phyloP scores from a whole-genome alignment of 345 rosid species.

The Raphanus sativus region DNA sequence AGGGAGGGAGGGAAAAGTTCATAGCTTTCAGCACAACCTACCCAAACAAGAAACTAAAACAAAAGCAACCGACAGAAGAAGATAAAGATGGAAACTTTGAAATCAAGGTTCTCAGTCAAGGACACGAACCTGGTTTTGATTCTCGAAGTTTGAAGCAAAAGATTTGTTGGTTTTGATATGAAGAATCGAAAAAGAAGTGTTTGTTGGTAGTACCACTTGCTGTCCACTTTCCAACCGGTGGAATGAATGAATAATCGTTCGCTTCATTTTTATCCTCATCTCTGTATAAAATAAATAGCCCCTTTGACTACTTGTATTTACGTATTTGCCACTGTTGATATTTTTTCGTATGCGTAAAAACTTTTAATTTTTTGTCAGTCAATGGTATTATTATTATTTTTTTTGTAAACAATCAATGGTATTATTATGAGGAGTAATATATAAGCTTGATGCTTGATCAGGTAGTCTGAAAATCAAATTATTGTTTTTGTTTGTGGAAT shows the following conservation, averaged over 20 bases:
- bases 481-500: too few relatives aligned
- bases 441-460: too few relatives aligned
- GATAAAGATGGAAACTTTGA: constrained; percentile 13
- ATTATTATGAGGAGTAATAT: not conserved
- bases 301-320: constrained; percentile 20
- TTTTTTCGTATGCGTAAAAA: constrained; percentile 12
- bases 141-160: not conserved
- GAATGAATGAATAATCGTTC: constrained; percentile 15
- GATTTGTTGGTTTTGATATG: not conserved
- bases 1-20: not conserved
- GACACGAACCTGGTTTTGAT: constrained; percentile 17
- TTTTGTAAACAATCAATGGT: not conserved
- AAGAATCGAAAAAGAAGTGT: constrained; percentile 32
- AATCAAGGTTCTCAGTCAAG: constrained; percentile 13
- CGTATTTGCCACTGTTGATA: constrained; percentile 32
- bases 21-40: not conserved
- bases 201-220: constrained; percentile 36
- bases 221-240: constrained; percentile 31
- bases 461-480: too few relatives aligned
- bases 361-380: not conserved
- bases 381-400: not conserved
- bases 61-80: constrained; percentile 19
- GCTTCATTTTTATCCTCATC: constrained; percentile 33
- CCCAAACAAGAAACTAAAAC: not conserved
- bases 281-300: constrained; percentile 19